Conservation (phyloP, 164 flowering plant species). For the Saururus chinensis region DNA sequence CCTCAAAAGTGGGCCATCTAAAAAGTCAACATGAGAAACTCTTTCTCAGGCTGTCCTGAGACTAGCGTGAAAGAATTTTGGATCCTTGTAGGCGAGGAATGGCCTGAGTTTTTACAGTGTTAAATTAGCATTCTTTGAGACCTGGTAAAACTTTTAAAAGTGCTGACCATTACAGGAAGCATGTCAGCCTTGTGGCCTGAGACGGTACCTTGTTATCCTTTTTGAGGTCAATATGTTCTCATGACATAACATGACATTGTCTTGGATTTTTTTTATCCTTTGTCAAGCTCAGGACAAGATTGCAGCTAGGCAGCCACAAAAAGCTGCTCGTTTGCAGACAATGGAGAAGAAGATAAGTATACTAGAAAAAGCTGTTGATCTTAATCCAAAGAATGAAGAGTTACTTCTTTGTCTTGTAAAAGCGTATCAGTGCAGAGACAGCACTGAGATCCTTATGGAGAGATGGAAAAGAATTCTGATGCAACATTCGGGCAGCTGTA, state of each 20-base stretch:
- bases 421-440: constrained; percentile 70
- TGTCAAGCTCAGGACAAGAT: constrained; percentile 48
- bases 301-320: constrained; percentile 66
- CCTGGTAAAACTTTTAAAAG: too few species aligned
- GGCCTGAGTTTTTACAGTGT: too few species aligned
- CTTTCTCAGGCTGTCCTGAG: too few species aligned
- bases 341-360: constrained; percentile 92
- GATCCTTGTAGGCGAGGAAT: too few species aligned
- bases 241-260: neutral
- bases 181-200: neutral
- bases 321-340: constrained; percentile 87
- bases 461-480: constrained; percentile 77
- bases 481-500: constrained; percentile 70
- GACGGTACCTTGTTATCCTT: neutral
- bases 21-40: too few species aligned
- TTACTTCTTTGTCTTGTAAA: constrained; percentile 62
- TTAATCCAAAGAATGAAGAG: constrained; percentile 81
- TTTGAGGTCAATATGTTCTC: neutral
- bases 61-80: too few species aligned
- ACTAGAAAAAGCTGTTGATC: constrained; percentile 78
- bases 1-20: too few species aligned
- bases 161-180: too few species aligned
- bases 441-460: constrained; percentile 46
- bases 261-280: neutral
- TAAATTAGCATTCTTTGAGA: too few species aligned